Percentiles rank a stretch among this genome's conserved stretches.
Evolutionary conservation across 2,329 filamentous ascomycete genomes (phyloP).

Genomic region (Microcyclosporella mali): DNA sequence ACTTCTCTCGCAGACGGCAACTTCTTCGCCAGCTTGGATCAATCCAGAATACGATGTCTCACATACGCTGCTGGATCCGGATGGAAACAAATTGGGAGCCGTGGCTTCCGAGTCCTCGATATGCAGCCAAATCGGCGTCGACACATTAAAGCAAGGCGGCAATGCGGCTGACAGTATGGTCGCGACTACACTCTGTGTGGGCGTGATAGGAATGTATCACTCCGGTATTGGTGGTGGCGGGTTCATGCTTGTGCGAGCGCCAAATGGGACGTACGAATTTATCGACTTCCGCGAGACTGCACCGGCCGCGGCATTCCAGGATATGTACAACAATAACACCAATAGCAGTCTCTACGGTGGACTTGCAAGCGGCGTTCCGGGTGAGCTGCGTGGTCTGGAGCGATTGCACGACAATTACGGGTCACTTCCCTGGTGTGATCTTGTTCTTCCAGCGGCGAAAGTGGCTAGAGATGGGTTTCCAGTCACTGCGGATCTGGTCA

Average conservation of each 20-base stretch:
- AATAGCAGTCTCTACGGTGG: constrained; percentile 53
- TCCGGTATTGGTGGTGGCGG: constrained; percentile 80
- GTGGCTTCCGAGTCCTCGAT: constrained; percentile 42
- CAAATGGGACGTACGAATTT: constrained; percentile 71
- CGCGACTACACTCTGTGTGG: constrained; percentile 43
- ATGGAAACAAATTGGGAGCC: constrained; percentile 35
- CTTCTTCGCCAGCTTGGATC: constrained; percentile 12
- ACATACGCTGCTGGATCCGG: constrained; percentile 13
- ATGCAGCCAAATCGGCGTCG: constrained; percentile 44
- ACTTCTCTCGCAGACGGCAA: constrained; percentile 15
- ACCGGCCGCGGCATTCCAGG: constrained; percentile 69
- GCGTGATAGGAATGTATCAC: constrained; percentile 44
- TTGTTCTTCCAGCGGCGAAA: constrained; percentile 67
- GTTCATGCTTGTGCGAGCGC: constrained; percentile 48
- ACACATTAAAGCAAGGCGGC: constrained; percentile 44
- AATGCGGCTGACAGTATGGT: constrained; percentile 47
- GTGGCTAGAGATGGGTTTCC: constrained; percentile 68
- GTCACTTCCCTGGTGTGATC: constrained; percentile 47
- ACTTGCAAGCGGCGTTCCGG: constrained; percentile 55
- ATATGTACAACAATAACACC: constrained; percentile 76
- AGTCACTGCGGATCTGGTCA: constrained; percentile 66
- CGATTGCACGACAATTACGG: constrained; percentile 70
- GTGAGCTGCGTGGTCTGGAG: constrained; percentile 72
- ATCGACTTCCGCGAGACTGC: constrained; percentile 89
- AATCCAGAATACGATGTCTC: constrained; percentile 8